A percentile compares a stretch with the other conserved stretches of the same genome.
Conservation (phyloP, 768 basidiomycete genomes). For the Xerocomellus dryophilus region DNA sequence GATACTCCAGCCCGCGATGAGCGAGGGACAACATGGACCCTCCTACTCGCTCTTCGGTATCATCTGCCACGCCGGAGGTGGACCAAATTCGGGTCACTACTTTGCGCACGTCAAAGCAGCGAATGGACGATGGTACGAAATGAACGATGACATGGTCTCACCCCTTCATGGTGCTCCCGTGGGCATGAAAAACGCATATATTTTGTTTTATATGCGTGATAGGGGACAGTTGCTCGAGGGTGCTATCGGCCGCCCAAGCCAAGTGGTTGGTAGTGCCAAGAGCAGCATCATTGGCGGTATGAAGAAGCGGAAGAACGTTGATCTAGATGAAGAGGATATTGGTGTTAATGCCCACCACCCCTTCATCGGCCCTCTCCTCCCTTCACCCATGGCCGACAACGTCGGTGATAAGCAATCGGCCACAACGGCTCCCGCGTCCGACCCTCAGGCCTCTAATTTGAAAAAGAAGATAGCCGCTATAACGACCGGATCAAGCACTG, state of each 20-base stretch:
- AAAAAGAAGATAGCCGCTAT: constrained; percentile 53
- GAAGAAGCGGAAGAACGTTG: constrained; percentile 47
- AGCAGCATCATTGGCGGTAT: constrained; percentile 44
- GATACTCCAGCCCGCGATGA: constrained; percentile 76
- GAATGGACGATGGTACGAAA: constrained; percentile 78
- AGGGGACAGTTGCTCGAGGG: constrained; percentile 73
- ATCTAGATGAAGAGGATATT: constrained; percentile 45
- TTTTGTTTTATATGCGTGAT: constrained; percentile 86
- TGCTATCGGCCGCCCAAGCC: constrained; percentile 39
- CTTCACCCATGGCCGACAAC: constrained; percentile 39
- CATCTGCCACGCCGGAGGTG: constrained; percentile 88
- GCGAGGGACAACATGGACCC: constrained; percentile 71
- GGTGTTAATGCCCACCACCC: constrained; percentile 47
- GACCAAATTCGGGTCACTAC: constrained; percentile 96
- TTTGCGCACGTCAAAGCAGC: constrained; percentile 76
- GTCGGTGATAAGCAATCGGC: constrained; percentile 13
- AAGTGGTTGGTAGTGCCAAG: constrained; percentile 25
- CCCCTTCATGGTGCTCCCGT: constrained; percentile 44
- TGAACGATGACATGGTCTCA: constrained; percentile 86
- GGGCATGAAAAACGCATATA: constrained; percentile 78
- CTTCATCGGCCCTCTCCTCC: constrained; percentile 68
- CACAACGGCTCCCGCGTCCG: constrained; percentile 21
- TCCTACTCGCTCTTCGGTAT: constrained; percentile 87
- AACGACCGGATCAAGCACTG: constrained; percentile 29
- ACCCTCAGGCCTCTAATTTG: constrained; percentile 53